Conservation (phyloP, 2,329 filamentous ascomycete species). For the Aureobasidium sp. region DNA sequence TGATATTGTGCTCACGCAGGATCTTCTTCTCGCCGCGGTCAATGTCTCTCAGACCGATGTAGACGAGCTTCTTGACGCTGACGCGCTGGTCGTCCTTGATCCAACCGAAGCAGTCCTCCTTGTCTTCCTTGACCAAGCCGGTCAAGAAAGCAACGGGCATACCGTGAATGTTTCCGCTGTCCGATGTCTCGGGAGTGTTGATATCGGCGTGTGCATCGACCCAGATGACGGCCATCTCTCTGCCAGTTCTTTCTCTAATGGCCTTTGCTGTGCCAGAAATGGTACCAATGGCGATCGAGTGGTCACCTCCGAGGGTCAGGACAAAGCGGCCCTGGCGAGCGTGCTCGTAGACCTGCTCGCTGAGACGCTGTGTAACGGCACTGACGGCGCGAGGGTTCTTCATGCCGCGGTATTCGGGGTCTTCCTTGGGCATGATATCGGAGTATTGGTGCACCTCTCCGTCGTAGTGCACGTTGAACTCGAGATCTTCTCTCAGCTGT, state of each 20-base stretch:
- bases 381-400: conserved; percentile 85
- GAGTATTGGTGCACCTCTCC: conserved; percentile 72
- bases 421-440: conserved; percentile 60
- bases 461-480: conserved; percentile 82
- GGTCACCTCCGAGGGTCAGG: conserved; percentile 89
- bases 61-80: conserved; percentile 79
- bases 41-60: conserved; percentile 90
- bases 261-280: conserved; percentile 82
- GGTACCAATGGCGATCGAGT: conserved; percentile 92
- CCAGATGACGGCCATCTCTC: conserved; percentile 94
- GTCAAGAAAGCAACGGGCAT: conserved; percentile 95
- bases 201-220: conserved; percentile 98
- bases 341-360: conserved; percentile 79
- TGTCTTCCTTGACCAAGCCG: conserved; percentile 68
- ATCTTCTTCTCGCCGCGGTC: conserved; percentile 92
- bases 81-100: conserved; percentile 62
- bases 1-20: conserved; percentile 78
- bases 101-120: conserved; percentile 84
- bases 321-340: conserved; percentile 77
- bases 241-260: conserved; percentile 68
- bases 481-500: conserved; percentile 75
- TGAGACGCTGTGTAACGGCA: conserved; percentile 72
- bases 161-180: conserved; percentile 89
- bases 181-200: conserved; percentile 86
- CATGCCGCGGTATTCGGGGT: conserved; percentile 83